Conservation (phyloP, 2,329 filamentous ascomycete species). For the Chrysosporium queenslandicum region DNA sequence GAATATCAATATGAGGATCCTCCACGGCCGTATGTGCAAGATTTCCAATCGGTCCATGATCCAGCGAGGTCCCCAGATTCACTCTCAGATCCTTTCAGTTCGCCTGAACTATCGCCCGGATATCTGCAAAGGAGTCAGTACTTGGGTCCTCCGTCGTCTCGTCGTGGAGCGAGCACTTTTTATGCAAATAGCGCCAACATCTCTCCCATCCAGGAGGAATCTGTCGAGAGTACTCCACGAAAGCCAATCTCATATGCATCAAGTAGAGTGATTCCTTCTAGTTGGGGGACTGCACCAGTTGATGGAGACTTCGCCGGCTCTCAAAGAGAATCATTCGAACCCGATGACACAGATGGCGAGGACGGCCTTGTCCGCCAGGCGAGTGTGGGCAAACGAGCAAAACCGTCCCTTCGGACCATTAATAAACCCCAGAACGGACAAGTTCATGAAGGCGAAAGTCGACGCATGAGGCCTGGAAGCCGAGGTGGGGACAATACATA, state of each 20-base stretch:
- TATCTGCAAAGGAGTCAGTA: slow-evolving; percentile 20
- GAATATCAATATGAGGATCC: slow-evolving; percentile 9
- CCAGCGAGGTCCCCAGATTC: background rate
- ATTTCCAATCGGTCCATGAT: background rate
- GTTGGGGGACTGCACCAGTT: slow-evolving; percentile 46
- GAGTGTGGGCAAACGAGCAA: slow-evolving; percentile 25
- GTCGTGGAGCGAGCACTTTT: slow-evolving; percentile 38
- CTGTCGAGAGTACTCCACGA: slow-evolving; percentile 43
- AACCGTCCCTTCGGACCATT: slow-evolving; percentile 26
- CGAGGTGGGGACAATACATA: background rate
- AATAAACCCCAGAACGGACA: slow-evolving; percentile 16
- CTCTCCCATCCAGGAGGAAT: slow-evolving; percentile 67
- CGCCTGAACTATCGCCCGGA: slow-evolving; percentile 18
- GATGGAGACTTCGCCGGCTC: slow-evolving; percentile 4
- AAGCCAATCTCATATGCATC: slow-evolving; percentile 56
- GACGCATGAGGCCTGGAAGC: background rate
- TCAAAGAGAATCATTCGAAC: background rate
- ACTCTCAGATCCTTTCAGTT: slow-evolving; percentile 19
- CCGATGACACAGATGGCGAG: slow-evolving; percentile 15
- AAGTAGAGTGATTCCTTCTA: slow-evolving; percentile 60
- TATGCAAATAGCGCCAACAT: slow-evolving; percentile 55
- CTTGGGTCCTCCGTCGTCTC: slow-evolving; percentile 23
- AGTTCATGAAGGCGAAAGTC: background rate
- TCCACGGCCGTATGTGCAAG: slow-evolving; percentile 1
- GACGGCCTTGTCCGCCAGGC: slow-evolving; percentile 25